Percentiles rank a stretch among this genome's conserved stretches.
These are phyloP conservation scores for Physcomitrium patens DNA, from an alignment of 225 moss, liverwort and hornwort genomes.

Conservation along the genomic window DNA sequence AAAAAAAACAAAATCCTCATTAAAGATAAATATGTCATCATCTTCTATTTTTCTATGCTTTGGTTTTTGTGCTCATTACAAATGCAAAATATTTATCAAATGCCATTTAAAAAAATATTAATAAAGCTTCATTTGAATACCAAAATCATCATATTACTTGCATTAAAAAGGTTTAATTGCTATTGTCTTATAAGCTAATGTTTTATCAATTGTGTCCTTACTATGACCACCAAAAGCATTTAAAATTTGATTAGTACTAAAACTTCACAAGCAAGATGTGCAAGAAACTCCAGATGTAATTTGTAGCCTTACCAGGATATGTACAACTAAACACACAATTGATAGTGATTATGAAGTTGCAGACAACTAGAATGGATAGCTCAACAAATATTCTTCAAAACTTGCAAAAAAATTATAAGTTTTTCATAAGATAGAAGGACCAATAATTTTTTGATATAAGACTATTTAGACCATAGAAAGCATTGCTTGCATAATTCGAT, in stretches of 20 bases:
- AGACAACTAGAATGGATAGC: no score
- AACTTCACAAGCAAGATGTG: background rate
- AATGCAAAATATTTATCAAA: conserved; percentile 15
- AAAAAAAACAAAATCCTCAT: conserved; percentile 85
- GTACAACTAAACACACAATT: background rate
- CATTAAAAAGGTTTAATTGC: background rate
- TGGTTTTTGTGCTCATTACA: conserved; percentile 66
- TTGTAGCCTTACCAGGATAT: no score
- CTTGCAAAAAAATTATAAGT: no score
- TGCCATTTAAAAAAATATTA: conserved; percentile 2
- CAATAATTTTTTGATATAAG: no score
- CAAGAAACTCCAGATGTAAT: background rate
- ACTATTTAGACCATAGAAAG: no score
- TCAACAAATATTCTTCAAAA: no score
- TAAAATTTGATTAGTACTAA: no score
- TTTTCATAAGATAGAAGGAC: no score
- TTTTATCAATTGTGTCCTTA: no score
- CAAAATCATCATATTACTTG: conserved; percentile 5
- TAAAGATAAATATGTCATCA: conserved; percentile 81
- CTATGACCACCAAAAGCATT: no score
- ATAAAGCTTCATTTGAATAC: background rate
- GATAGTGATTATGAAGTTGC: no score
- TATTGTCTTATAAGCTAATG: background rate
- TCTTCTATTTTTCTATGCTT: conserved; percentile 91
- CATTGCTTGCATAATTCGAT: no score